Evolutionary conservation across 495 filamentous ascomycete genomes (phyloP).

Genomic region (Penicillium dipodomyicola): DNA sequence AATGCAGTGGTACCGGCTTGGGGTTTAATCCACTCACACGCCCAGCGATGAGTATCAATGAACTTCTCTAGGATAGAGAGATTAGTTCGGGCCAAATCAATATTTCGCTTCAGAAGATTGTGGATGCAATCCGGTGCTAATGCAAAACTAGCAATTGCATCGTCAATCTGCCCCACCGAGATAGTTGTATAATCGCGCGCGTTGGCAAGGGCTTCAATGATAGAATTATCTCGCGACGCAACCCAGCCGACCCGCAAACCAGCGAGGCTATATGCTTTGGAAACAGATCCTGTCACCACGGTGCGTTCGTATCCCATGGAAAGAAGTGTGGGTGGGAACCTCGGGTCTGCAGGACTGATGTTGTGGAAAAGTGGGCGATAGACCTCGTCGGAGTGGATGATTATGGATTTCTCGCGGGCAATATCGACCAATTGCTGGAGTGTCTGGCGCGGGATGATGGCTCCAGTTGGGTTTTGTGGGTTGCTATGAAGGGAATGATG

Average conservation of each 20-base stretch:
- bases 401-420: conserved; percentile 60
- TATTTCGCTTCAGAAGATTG: conserved; percentile 64
- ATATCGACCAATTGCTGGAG: conserved; percentile 63
- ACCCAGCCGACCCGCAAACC: conserved; percentile 85
- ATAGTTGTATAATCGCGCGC: conserved; percentile 85
- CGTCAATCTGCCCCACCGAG: conserved; percentile 78
- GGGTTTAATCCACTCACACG: conserved; percentile 72
- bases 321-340: conserved; percentile 67
- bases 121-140: conserved; percentile 62
- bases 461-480: conserved; percentile 85
- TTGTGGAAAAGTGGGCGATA: conserved; percentile 88
- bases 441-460: conserved; percentile 59
- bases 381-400: conserved; percentile 77
- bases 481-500: conserved; percentile 55
- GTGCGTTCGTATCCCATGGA: conserved; percentile 68
- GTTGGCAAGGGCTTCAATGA: conserved; percentile 64
- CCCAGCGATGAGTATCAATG: conserved; percentile 59
- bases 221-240: conserved; percentile 58
- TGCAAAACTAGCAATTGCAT: conserved; percentile 74
- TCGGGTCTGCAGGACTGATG: conserved; percentile 52
- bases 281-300: conserved; percentile 76
- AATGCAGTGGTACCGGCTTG: conserved; percentile 82
- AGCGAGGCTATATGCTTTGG: conserved; percentile 82
- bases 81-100: conserved; percentile 69
- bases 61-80: conserved; percentile 66